Percentiles rank a stretch among this genome's conserved stretches.
These are phyloP conservation scores for Rhodotorula taiwanensis DNA, from an alignment of 768 basidiomycete genomes.

Conservation along the genomic window DNA sequence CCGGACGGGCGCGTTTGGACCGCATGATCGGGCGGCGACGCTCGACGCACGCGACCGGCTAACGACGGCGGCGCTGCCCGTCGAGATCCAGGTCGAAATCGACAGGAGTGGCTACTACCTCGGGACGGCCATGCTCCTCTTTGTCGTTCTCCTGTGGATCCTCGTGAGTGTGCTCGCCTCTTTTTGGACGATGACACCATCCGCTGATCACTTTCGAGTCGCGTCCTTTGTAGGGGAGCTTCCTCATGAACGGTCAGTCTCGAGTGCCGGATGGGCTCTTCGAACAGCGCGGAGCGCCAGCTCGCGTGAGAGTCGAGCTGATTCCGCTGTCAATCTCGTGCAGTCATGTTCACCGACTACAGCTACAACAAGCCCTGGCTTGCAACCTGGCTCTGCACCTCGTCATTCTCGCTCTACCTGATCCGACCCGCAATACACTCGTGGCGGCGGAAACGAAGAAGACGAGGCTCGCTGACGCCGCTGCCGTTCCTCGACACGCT, in stretches of 20 bases:
- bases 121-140: conserved; percentile 63
- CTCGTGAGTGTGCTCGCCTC: conserved; percentile 2
- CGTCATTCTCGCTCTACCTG: conserved; percentile 77
- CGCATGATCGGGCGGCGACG: no score
- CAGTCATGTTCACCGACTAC: conserved; percentile 72
- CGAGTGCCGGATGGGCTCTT: neutral
- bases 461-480: neutral
- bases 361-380: conserved; percentile 38
- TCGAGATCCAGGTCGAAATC: neutral
- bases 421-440: conserved; percentile 27
- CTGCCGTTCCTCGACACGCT: neutral
- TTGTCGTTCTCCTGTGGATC: conserved; percentile 54
- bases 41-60: no score
- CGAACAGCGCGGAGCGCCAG: neutral
- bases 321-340: conserved; percentile 37
- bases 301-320: neutral
- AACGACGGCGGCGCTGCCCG: neutral
- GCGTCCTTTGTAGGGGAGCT: conserved; percentile 11
- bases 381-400: conserved; percentile 87
- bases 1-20: no score
- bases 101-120: conserved; percentile 49
- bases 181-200: neutral
- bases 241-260: conserved; percentile 29
- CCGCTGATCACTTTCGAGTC: neutral
- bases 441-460: neutral